These are phyloP conservation scores for Vitis hybrid DNA, from an alignment of 177 flowering plant genomes.

Conservation along the genomic window DNA sequence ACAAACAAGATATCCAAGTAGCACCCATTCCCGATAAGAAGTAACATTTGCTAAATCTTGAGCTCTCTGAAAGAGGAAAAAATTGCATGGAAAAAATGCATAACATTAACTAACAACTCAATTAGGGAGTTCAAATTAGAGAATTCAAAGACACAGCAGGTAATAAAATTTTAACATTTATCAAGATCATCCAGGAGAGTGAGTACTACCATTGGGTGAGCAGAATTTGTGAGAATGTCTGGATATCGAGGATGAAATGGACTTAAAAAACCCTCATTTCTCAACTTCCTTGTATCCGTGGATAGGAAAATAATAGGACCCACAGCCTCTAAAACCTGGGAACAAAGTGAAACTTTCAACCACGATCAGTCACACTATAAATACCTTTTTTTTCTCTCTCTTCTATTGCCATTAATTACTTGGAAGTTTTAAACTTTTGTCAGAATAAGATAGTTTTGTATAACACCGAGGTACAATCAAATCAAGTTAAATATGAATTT, in stretches of 20 bases:
- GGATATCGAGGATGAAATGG: conserved; percentile 99
- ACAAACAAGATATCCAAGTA: conserved; percentile 95
- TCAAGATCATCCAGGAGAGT: neutral
- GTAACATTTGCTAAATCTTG: conserved; percentile 96
- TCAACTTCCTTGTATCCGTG: conserved; percentile 87
- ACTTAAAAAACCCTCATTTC: conserved; percentile 98
- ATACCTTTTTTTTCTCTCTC: too few relatives aligned
- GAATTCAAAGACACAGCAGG: neutral
- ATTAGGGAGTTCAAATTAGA: neutral
- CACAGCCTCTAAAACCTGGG: conserved; percentile 95
- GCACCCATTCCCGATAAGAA: conserved; percentile 90
- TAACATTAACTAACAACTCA: neutral
- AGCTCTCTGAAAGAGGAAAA: conserved; percentile 65
- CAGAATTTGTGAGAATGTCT: conserved; percentile 97
- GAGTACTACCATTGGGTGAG: conserved; percentile 87
- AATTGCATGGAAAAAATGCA: neutral
- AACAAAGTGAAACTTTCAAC: conserved; percentile 6
- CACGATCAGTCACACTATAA: neutral
- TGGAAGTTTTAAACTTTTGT: too few relatives aligned
- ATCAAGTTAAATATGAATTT: too few relatives aligned
- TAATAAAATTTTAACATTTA: neutral
- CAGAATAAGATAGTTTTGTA: too few relatives aligned
- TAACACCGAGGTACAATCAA: too few relatives aligned
- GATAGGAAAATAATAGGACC: conserved; percentile 91
- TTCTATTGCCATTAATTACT: too few relatives aligned